Base-by-base conservation (phyloP, 1,284 basidiomycete genomes). In the Microbotryomycetes sp. region DNA sequence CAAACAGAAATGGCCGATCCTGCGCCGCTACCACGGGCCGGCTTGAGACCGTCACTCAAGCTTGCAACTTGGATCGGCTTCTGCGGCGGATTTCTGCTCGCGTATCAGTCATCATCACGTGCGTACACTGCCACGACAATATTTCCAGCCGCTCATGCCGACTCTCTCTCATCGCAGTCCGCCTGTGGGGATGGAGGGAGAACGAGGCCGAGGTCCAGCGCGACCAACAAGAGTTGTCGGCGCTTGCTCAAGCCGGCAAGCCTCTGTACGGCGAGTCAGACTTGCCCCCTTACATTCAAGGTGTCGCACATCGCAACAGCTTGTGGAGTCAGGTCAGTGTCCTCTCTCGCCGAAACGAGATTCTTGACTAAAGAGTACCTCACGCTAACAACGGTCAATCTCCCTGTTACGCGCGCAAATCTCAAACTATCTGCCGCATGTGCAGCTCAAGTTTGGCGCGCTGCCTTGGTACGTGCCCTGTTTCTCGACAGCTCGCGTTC, bases 141-240 rank as follows among this genome's bases (percentile, higher is more conserved):
- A 21, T n/a, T n/a, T n/a, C n/a, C n/a, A n/a, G n/a, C n/a, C 52
- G 45, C 7, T 15, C 52, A 29, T 6, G 6, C 15, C 21, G 11
- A 9, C 26, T 24, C 16, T 16, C 6, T 21, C 21, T 24, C 21
- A 31, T 30, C 49, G 35, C 71, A 91, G 92, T 87, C 77, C 91
- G 94, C 49, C 94, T 98, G 81, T 93, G 90, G 90, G 94, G 94
- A 54, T 93, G 90, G 88, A 80, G 82, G 24, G 94, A 97, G 79
- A 99, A 99, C 79, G 84, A 71, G 23, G 50, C 83, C 67, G 92
- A 97, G 75, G 82, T 86, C 70, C 82, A 82, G 61, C 80, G 79
- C 75, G 92, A 96, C 75, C 73, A 85, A 54, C 79, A 79, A 26
- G 92, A 96, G 75, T 78, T 96, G 52, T 82, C 82, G 47, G 83